Evolutionary conservation across 202 grass and related monocot genomes (phyloP).

Genomic region (Panicum hallii): DNA sequence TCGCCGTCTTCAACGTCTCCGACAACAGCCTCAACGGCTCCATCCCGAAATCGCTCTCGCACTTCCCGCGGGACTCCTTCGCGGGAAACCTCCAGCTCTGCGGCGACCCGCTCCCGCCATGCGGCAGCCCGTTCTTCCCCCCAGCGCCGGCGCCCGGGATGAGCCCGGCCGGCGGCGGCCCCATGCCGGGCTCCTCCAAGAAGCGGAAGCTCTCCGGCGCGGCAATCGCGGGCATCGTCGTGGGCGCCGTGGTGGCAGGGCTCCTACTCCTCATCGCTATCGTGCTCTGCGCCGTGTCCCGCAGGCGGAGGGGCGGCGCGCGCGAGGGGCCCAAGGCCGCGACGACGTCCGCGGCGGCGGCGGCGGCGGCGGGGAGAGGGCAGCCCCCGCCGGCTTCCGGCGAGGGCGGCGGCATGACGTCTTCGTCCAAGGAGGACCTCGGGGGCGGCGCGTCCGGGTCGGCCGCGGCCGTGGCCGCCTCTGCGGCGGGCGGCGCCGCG

Average conservation of each 20-base stretch:
- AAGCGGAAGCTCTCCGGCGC: conserved; percentile 70
- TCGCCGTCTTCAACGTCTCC: conserved; percentile 70
- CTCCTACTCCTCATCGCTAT: conserved; percentile 54
- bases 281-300: conserved; percentile 53
- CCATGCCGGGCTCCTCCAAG: conserved; percentile 5
- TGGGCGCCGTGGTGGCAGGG: conserved; percentile 46
- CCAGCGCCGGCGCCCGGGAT: conserved; percentile 58
- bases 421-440: conserved; percentile 84
- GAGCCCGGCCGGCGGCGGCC: not conserved
- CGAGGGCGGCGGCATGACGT: conserved; percentile 63
- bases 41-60: conserved; percentile 61
- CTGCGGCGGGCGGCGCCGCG: conserved; percentile 21
- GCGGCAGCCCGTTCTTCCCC: conserved; percentile 62
- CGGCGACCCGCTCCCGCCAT: conserved; percentile 65
- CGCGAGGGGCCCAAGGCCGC: conserved; percentile 29
- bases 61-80: conserved; percentile 61
- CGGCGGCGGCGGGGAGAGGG: not conserved
- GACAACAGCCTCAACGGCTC: conserved; percentile 85
- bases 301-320: conserved; percentile 25
- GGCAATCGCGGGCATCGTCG: conserved; percentile 70
- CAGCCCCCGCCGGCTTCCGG: not conserved
- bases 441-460: conserved; percentile 46
- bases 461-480: not conserved
- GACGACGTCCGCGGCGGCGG: not conserved
- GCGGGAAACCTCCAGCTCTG: conserved; percentile 67